Conservation (phyloP, 2,329 filamentous ascomycete genomes). For the Aspergillus sp. region DNA sequence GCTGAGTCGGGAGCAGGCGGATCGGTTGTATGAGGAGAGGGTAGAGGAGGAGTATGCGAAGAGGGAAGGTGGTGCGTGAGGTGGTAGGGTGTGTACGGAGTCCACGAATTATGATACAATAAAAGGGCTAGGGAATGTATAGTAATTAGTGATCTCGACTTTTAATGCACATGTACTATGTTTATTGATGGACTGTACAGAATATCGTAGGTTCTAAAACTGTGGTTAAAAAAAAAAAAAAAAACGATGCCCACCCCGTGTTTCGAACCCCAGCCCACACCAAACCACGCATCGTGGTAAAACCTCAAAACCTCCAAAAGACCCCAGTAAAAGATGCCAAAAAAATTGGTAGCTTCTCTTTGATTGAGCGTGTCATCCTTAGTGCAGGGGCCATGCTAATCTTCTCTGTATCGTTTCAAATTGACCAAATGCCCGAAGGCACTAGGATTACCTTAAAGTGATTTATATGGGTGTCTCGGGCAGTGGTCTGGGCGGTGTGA, state of each 20-base stretch:
- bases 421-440: slow-evolving; percentile 53
- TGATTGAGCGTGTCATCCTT: slow-evolving; percentile 90
- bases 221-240: slow-evolving; percentile 1
- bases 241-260: background rate
- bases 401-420: slow-evolving; percentile 66
- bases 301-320: slow-evolving; percentile 9
- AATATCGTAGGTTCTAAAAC: no score
- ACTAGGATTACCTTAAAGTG: slow-evolving; percentile 7
- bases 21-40: slow-evolving; percentile 37
- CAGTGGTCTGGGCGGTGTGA: background rate
- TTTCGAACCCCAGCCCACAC: slow-evolving; percentile 6
- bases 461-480: slow-evolving; percentile 11
- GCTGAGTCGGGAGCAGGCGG: slow-evolving; percentile 36
- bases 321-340: slow-evolving; percentile 28
- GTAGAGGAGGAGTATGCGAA: slow-evolving; percentile 43
- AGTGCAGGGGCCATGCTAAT: slow-evolving; percentile 80
- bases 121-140: background rate
- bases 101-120: no score
- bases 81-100: no score
- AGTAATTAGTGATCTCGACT: background rate
- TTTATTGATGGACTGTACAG: no score
- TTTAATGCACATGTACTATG: no score
- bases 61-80: slow-evolving; percentile 35
- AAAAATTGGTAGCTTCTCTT: slow-evolving; percentile 68
- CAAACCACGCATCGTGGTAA: background rate